These are phyloP conservation scores for Baffinella frigidus DNA, from an alignment of 208 protist genomes.

Conservation along the genomic window DNA sequence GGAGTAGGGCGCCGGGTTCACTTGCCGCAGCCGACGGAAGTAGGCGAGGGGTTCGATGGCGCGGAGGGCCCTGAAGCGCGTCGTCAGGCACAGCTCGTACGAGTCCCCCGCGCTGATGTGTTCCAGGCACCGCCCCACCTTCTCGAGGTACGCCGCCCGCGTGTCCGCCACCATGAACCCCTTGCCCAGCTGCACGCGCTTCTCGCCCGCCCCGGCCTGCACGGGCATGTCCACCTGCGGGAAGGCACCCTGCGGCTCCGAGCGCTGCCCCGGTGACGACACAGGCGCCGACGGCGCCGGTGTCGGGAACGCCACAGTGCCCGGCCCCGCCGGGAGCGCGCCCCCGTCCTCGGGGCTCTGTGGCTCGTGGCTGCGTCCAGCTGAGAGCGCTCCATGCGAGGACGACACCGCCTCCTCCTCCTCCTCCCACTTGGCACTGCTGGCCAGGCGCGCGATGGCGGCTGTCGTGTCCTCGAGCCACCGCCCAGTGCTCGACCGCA, in stretches of 20 bases:
- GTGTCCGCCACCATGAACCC: not conserved
- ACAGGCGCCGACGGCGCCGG: not conserved
- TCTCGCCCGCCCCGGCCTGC: not conserved
- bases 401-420: not conserved
- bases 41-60: conserved; percentile 47
- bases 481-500: too few relatives aligned
- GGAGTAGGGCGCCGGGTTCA: conserved; percentile 71
- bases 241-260: not conserved
- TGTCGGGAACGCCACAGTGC: not conserved
- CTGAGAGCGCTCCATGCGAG: not conserved
- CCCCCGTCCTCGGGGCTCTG: not conserved
- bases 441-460: not conserved
- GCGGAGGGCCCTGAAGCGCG: not conserved
- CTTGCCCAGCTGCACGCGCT: not conserved
- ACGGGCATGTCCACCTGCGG: not conserved
- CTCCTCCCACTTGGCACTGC: not conserved
- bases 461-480: not conserved
- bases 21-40: conserved; percentile 45
- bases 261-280: not conserved
- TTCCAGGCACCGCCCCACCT: not conserved
- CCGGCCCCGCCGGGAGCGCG: not conserved
- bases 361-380: too few relatives aligned
- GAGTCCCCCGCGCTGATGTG: conserved; percentile 65
- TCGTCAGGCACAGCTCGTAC: conserved; percentile 73
- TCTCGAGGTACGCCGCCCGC: not conserved